phyloP scores from a whole-genome alignment of 208 protist species.

The Lotmaria passim region DNA sequence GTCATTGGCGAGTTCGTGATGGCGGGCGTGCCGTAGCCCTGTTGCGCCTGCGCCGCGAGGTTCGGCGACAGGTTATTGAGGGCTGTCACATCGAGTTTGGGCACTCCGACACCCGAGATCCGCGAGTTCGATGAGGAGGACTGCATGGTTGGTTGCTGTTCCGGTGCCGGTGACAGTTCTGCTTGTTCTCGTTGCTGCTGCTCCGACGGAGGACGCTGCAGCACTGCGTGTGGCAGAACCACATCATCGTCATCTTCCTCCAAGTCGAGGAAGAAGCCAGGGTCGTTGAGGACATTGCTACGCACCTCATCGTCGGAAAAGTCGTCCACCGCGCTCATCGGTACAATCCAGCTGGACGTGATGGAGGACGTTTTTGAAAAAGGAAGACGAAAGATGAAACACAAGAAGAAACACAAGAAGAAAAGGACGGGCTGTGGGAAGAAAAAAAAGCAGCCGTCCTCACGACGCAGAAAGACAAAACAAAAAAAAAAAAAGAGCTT shows the following conservation, averaged over 20 bases:
- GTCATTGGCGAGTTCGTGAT: conserved; percentile 16
- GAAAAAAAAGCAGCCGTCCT: neutral
- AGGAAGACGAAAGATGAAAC: neutral
- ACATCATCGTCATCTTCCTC: conserved; percentile 35
- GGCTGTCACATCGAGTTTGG: conserved; percentile 29
- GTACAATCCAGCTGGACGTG: neutral
- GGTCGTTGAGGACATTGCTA: conserved; percentile 24
- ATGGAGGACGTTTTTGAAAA: conserved; percentile 5
- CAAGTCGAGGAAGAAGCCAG: conserved; percentile 27
- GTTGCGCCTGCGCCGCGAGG: neutral
- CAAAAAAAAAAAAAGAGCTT: neutral
- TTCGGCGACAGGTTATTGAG: conserved; percentile 11
- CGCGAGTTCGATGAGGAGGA: neutral
- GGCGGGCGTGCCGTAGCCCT: neutral
- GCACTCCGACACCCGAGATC: conserved; percentile 2
- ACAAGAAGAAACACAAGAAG: neutral
- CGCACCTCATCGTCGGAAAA: conserved; percentile 28
- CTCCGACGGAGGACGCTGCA: neutral
- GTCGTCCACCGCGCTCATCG: conserved; percentile 24
- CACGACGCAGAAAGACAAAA: no score
- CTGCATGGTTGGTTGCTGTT: neutral
- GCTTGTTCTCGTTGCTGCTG: no score
- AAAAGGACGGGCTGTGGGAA: neutral
- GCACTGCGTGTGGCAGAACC: neutral
- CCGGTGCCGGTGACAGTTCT: neutral